These are phyloP conservation scores for Alloteropsis semialata DNA, from an alignment of 176 grass and related monocot species.

Conservation along the genomic window DNA sequence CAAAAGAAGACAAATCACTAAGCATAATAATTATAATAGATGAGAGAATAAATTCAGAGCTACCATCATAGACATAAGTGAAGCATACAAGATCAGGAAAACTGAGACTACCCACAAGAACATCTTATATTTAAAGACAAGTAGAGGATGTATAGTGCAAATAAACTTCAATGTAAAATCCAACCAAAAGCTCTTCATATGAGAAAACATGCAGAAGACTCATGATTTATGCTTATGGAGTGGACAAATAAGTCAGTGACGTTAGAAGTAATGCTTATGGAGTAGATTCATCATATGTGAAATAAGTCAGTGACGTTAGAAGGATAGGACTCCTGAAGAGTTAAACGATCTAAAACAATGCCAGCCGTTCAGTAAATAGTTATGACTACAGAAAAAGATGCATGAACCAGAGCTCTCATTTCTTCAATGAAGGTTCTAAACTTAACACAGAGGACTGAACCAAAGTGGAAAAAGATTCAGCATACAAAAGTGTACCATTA, in stretches of 20 bases:
- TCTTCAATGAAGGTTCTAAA: neutral
- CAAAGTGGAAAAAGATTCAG: neutral
- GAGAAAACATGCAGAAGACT: neutral
- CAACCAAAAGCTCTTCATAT: neutral
- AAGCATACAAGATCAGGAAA: neutral
- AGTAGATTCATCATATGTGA: too few species aligned
- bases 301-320: neutral
- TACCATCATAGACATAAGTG: neutral
- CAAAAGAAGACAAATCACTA: neutral
- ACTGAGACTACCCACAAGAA: neutral
- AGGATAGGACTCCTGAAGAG: neutral
- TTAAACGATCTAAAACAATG: neutral
- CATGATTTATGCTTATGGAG: neutral
- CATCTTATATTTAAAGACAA: neutral
- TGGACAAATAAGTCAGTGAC: neutral
- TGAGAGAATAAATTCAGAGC: neutral
- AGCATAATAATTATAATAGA: neutral
- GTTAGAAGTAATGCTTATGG: neutral
- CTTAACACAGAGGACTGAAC: neutral
- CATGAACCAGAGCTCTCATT: neutral
- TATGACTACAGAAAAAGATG: neutral
- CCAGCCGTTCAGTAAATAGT: neutral
- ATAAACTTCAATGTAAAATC: neutral
- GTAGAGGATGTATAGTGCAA: neutral
- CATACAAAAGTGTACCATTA: neutral